A percentile compares a stretch with the other conserved stretches of the same genome.
These are phyloP conservation scores for Strobilomyces echinocephalus DNA, from an alignment of 768 basidiomycete genomes.

Conservation along the genomic window DNA sequence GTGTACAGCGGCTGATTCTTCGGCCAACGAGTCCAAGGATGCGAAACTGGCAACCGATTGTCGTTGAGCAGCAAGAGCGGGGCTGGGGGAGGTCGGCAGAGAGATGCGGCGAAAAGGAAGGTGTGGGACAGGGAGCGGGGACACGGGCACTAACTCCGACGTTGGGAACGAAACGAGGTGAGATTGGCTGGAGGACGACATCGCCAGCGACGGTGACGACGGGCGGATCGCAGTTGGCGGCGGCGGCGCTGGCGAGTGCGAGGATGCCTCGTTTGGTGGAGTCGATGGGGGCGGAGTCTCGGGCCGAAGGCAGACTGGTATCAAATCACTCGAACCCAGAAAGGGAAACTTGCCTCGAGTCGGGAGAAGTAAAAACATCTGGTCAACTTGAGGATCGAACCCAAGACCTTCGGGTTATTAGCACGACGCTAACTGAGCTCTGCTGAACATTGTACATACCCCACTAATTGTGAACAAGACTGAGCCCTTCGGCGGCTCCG, in stretches of 20 bases:
- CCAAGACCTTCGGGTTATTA: conserved; percentile 52
- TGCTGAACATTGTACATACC: no score
- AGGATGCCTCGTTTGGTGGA: neutral
- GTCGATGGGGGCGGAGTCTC: conserved; percentile 7
- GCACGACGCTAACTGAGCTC: conserved; percentile 34
- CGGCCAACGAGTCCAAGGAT: conserved; percentile 69
- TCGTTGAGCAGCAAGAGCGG: conserved; percentile 39
- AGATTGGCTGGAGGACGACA: conserved; percentile 14
- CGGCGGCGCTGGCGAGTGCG: neutral
- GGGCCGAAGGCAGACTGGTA: conserved; percentile 20
- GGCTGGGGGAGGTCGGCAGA: conserved; percentile 48
- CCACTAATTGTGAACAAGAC: no score
- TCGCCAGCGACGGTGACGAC: conserved; percentile 14
- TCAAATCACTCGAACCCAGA: conserved; percentile 18
- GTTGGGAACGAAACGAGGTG: conserved; percentile 31
- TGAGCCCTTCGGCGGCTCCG: no score
- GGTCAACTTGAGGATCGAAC: conserved; percentile 78
- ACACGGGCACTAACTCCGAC: conserved; percentile 21
- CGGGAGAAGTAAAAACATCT: conserved; percentile 2
- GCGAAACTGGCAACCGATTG: conserved; percentile 66
- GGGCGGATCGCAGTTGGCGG: conserved; percentile 9
- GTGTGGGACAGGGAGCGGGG: conserved; percentile 40
- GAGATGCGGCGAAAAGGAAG: conserved; percentile 64
- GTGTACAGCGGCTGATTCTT: conserved; percentile 32
- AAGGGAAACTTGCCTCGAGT: neutral